These are phyloP conservation scores for Rhododendron molle DNA, from an alignment of 148 eudicot genomes.

Conservation along the genomic window DNA sequence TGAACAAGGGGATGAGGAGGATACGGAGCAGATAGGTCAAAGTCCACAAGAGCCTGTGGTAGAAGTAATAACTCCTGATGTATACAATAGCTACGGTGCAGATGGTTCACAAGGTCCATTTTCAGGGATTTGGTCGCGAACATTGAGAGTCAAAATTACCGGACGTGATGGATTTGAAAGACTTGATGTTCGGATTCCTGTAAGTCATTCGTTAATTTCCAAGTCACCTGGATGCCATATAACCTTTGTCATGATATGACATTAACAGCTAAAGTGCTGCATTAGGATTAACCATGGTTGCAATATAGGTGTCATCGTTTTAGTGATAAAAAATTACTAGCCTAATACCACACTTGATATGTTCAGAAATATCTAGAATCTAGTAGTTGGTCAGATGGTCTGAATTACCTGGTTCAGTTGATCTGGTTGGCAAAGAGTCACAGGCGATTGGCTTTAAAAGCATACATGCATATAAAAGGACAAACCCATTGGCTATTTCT, in stretches of 20 bases:
- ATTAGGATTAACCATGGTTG: background rate
- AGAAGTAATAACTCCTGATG: slow-evolving; percentile 76
- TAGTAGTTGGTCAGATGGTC: background rate
- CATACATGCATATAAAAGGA: background rate
- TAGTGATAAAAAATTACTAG: background rate
- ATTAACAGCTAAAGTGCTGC: background rate
- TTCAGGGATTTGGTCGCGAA: slow-evolving; percentile 70
- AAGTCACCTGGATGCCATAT: background rate
- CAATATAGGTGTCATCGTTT: background rate
- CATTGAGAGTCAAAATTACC: slow-evolving; percentile 75
- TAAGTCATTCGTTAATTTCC: slow-evolving; percentile 33
- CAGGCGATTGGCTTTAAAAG: background rate
- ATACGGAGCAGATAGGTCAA: slow-evolving; percentile 32
- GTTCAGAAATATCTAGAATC: background rate
- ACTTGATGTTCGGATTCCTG: slow-evolving; percentile 86
- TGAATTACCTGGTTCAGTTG: background rate
- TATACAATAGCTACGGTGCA: slow-evolving; percentile 35
- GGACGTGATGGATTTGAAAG: slow-evolving; percentile 83
- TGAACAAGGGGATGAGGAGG: slow-evolving; percentile 29
- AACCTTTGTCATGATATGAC: background rate
- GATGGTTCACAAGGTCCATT: slow-evolving; percentile 45
- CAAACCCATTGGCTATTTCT: background rate
- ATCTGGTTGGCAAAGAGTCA: background rate
- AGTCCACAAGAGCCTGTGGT: slow-evolving; percentile 39
- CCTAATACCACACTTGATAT: background rate